Evolutionary conservation across 768 basidiomycete genomes (phyloP).

Genomic region (Leccinum subgranulosum): DNA sequence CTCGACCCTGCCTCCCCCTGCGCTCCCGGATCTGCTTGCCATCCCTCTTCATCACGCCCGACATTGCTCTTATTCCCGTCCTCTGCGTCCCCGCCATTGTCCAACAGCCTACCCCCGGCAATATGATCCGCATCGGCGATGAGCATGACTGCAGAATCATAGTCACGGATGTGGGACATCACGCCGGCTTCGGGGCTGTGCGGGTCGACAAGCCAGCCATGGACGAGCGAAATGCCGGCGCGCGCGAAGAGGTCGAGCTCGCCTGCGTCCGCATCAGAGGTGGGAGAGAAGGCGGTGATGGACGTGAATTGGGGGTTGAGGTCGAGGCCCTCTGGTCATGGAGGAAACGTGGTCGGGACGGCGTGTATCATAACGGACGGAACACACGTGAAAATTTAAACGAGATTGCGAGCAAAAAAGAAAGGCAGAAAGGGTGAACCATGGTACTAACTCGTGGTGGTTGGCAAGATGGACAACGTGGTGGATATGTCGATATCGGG

Average conservation of each 20-base stretch:
- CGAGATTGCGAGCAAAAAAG: not conserved
- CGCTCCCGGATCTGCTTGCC: not conserved
- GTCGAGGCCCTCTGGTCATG: constrained; percentile 72
- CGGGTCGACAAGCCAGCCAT: constrained; percentile 66
- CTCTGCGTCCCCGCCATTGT: not conserved
- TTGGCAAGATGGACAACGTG: constrained; percentile 41
- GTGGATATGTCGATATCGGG: constrained; percentile 36
- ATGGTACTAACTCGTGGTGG: constrained; percentile 64
- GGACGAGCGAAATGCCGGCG: constrained; percentile 75
- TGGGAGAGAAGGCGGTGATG: constrained; percentile 63
- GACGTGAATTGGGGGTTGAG: constrained; percentile 82
- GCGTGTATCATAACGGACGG: not conserved
- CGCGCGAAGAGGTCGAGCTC: constrained; percentile 86
- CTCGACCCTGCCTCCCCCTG: constrained; percentile 17
- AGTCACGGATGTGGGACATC: constrained; percentile 55
- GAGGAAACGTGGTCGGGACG: not conserved
- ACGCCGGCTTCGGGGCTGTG: constrained; percentile 55
- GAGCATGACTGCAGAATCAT: constrained; percentile 68
- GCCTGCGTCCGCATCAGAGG: constrained; percentile 48
- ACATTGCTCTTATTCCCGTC: not conserved
- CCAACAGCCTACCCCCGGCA: constrained; percentile 58
- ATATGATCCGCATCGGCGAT: constrained; percentile 81
- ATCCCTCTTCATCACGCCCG: not conserved
- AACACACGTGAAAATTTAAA: not conserved
- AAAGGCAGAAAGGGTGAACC: not conserved